Evolutionary conservation across 208 protist species (phyloP), one percentile per base, ranked within the genome.

Genomic region (Novymonas esmeraldas): DNA sequence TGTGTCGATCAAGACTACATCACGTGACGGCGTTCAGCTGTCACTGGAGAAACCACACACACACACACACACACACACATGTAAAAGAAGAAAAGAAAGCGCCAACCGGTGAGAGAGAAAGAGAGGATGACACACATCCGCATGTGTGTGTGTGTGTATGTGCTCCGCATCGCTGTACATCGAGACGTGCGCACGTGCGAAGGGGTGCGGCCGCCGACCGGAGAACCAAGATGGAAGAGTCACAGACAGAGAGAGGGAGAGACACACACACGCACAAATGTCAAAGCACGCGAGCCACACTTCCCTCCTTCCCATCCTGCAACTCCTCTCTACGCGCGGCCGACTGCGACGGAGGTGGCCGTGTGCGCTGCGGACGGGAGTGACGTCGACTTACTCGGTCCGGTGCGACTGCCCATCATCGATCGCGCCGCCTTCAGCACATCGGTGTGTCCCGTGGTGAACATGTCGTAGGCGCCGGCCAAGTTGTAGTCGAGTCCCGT

Each of bases 401-500:
- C 33, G 18, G 29, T 34, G 10, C 29, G 28, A 26, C 51, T 69
- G 33, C 58, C 59, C 52, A 51, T 72, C 64, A 77, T 69, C 49
- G 52, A 61, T 6, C 73, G 74, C n/a, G 79, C 71, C 31, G 61
- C 65, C n/a, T 82, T 55, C 34, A 90, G 54, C 28, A 93, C 39
- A 9, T 56, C 73, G 5, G 68, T 51, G 46, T 84, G 76, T 2
- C 84, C 84, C 34, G 76, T 80, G 24, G 67, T 73, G 58, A 93
- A 93, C 56, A 93, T 76, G 26, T 84, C 80, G 72, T 85, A 79
- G 24, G 79, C 77, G 28, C 79, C 84, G 0, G 86, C 86, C 26
- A 87, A 66, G 74, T 90, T 82, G 74, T 84, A 85, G 69, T 95
- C 90, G 52, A 90, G 90, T 42, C 73, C 68, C 16, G 90, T 87